These are phyloP conservation scores for Bjerkandera adusta DNA, from an alignment of 1,284 basidiomycete genomes.

Conservation along the genomic window DNA sequence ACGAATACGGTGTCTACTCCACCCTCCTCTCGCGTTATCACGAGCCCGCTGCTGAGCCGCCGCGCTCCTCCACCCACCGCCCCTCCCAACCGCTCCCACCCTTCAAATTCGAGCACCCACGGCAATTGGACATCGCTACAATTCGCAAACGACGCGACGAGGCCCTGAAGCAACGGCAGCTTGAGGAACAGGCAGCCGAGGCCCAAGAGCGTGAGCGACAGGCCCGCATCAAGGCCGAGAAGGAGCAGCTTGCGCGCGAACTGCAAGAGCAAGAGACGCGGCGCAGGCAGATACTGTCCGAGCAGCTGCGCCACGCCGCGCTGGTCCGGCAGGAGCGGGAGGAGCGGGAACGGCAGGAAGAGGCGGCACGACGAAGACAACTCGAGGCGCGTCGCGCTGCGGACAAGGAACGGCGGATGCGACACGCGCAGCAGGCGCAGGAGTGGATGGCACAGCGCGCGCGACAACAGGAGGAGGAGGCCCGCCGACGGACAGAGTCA, in stretches of 20 bases:
- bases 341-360: constrained; percentile 46
- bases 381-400: constrained; percentile 46
- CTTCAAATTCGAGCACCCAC: constrained; percentile 3
- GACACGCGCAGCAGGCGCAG: constrained; percentile 53
- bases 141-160: constrained; percentile 7
- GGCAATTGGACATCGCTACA: constrained; percentile 9
- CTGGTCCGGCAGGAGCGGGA: constrained; percentile 46
- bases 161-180: constrained; percentile 22
- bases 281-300: constrained; percentile 43
- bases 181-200: constrained; percentile 45
- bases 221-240: constrained; percentile 40
- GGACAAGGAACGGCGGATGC: constrained; percentile 49
- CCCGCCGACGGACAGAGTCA: constrained; percentile 42
- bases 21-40: constrained; percentile 9
- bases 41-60: constrained; percentile 2
- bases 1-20: constrained; percentile 12
- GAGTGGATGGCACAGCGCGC: constrained; percentile 54
- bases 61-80: neutral
- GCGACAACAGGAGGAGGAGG: constrained; percentile 43
- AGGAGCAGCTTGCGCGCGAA: constrained; percentile 42
- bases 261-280: constrained; percentile 50
- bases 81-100: neutral
- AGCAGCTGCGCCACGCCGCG: constrained; percentile 47
- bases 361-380: constrained; percentile 44
- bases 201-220: constrained; percentile 51